Conservation (phyloP, 805 yeast species). For the Phaffomyces antillensis region DNA sequence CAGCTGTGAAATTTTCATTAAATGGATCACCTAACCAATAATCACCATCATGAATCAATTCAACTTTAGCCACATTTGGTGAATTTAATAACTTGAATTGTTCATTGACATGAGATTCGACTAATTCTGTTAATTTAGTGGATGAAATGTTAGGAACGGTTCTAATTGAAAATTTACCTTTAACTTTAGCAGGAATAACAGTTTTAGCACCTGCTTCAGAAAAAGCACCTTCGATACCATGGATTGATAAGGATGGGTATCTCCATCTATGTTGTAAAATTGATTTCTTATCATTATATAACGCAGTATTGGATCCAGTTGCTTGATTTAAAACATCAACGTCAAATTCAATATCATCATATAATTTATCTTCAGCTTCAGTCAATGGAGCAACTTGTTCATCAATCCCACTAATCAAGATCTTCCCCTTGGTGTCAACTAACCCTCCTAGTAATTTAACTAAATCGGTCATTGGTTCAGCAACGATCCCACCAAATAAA, state of each 20-base stretch:
- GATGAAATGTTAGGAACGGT: slow-evolving; percentile 94
- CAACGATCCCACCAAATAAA: slow-evolving; percentile 92
- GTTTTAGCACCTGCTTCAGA: slow-evolving; percentile 95
- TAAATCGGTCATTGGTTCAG: slow-evolving; percentile 96
- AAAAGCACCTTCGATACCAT: slow-evolving; percentile 98
- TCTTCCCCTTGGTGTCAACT: slow-evolving; percentile 78
- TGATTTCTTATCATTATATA: slow-evolving; percentile 70
- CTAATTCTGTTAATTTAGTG: slow-evolving; percentile 68
- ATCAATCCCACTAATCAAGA: slow-evolving; percentile 77
- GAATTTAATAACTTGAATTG: slow-evolving; percentile 64
- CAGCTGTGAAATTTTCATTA: slow-evolving; percentile 90
- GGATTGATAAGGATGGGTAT: slow-evolving; percentile 90
- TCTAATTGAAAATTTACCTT: slow-evolving; percentile 93
- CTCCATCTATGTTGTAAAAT: slow-evolving; percentile 99
- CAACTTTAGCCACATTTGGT: slow-evolving; percentile 66
- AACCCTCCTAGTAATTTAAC: slow-evolving; percentile 67
- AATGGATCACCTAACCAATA: slow-evolving; percentile 96
- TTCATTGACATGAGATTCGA: slow-evolving; percentile 59
- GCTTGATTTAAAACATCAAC: slow-evolving; percentile 82
- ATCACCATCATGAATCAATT: slow-evolving; percentile 87
- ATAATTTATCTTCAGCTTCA: slow-evolving; percentile 66
- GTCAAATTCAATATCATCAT: slow-evolving; percentile 80
- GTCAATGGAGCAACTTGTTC: slow-evolving; percentile 96
- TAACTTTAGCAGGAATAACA: slow-evolving; percentile 91
- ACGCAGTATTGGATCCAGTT: slow-evolving; percentile 78